phyloP scores from a whole-genome alignment of 2,329 filamentous ascomycete genomes.

The Immersiporthe knoxdaviesiana region DNA sequence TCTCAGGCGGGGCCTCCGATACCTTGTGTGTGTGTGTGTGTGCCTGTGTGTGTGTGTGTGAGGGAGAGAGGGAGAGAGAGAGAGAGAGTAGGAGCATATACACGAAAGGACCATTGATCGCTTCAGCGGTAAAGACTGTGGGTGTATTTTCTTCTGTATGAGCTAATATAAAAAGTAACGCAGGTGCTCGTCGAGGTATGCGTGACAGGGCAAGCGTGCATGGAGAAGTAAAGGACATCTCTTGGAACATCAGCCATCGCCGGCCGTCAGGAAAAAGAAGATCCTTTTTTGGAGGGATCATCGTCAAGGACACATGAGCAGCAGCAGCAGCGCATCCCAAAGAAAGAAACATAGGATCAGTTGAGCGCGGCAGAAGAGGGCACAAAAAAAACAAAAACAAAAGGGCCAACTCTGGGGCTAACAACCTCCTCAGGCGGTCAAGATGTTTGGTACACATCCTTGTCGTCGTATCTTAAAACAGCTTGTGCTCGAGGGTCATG shows the following conservation, averaged over 20 bases:
- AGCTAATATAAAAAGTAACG: background rate
- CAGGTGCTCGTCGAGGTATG: background rate
- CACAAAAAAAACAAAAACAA: too few species aligned
- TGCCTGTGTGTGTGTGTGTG: too few species aligned
- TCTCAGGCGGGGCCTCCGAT: too few species aligned
- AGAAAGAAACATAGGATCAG: background rate
- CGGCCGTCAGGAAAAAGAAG: background rate
- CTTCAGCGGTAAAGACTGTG: slow-evolving; percentile 25
- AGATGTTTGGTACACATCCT: too few species aligned
- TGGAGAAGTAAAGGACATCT: background rate
- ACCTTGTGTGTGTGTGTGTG: too few species aligned
- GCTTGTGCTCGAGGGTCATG: slow-evolving; percentile 58
- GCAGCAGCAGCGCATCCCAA: background rate
- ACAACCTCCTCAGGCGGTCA: too few species aligned
- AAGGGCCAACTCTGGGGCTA: too few species aligned
- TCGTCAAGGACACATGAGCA: background rate
- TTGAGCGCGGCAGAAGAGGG: background rate
- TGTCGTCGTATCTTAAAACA: slow-evolving; percentile 13
- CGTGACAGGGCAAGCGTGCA: background rate
- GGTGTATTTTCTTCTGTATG: slow-evolving; percentile 26
- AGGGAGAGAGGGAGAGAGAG: too few species aligned
- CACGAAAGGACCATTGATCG: background rate
- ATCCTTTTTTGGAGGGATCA: background rate
- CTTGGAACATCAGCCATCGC: background rate
- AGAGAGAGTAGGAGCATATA: background rate